Base-by-base conservation (phyloP, 192 early-diverging fungal species). In the Helicostylum pulchrum region DNA sequence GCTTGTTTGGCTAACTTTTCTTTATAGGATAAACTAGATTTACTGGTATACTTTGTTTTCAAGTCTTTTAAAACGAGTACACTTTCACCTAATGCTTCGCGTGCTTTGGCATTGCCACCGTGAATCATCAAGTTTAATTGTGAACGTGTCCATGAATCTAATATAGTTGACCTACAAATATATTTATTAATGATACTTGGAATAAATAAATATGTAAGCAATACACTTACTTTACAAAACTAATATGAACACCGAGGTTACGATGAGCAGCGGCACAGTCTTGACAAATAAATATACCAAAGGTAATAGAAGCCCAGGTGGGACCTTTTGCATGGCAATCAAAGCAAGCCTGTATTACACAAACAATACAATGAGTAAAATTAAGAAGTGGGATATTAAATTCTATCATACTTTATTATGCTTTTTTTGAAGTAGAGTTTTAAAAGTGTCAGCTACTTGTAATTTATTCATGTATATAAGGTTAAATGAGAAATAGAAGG, bases 201-300 rank as follows among this genome's bases (percentile, higher is more conserved):
- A 32, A 50, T 61, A 30, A 20, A 47, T 11, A 47, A 7, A 47
- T 47, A 47, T n/a, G n/a, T 47, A 47, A 8, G 3, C 3, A 47
- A 7, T 48, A 48, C 26, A 26, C 17, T 48, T 48, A 48, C 46
- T 48, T 48, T 14, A 48, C 17, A 15, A 12, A 99, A n/a, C 92
- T 91, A 46, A 99, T 93, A 72, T 99, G 96, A 20, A 99, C 96
- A 44, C 96, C 96, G 75, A 99, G 85, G 61, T 92, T 93, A 62
- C 96, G 86, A 68, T 99, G 96, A 9, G 93, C 90, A 3, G 94
- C 89, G 15, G 94, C 96, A 76, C 96, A 99, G 64, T 99, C 95
- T 39, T 93, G 84, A 72, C 96, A 99, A 56, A 99, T 80, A 70
- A 96, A 99, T 30, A 97, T 86, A 43, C 94, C 96, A 75, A 88